Evolutionary conservation across 2,329 filamentous ascomycete species (phyloP).

Genomic region (Diaporthe sp.): DNA sequence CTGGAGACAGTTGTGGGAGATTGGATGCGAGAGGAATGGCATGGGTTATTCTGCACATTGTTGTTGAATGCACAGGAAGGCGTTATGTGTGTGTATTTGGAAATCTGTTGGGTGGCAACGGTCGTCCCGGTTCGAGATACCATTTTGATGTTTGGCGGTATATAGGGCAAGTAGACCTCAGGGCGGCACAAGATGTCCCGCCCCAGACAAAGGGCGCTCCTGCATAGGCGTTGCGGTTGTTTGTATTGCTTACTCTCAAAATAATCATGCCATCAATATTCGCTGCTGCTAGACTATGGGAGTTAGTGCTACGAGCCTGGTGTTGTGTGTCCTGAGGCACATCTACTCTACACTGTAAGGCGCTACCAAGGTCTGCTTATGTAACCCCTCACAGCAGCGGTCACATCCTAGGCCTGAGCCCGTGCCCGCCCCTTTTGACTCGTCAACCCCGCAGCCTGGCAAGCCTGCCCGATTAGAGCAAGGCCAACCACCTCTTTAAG

Average conservation of each 20-base stretch:
- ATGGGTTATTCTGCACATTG: background rate
- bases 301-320: background rate
- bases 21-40: background rate
- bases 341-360: background rate
- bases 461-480: conserved; percentile 29
- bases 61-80: conserved; percentile 20
- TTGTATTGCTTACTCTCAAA: background rate
- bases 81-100: conserved; percentile 21
- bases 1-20: conserved; percentile 3
- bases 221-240: conserved; percentile 30
- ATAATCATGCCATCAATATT: background rate
- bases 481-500: conserved; percentile 36
- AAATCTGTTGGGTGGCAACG: conserved; percentile 10
- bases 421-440: conserved; percentile 16
- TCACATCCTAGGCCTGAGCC: background rate
- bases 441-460: conserved; percentile 32
- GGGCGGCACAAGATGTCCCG: background rate
- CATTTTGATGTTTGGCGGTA: conserved; percentile 32
- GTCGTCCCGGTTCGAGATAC: conserved; percentile 23
- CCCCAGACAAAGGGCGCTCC: background rate
- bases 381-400: conserved; percentile 15
- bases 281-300: background rate
- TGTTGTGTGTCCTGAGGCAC: background rate
- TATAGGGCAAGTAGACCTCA: conserved; percentile 10
- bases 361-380: background rate